Percentiles rank a stretch among this genome's conserved stretches.
Conservation (phyloP, 1,284 basidiomycete genomes). For the Irpex rosettiformis region DNA sequence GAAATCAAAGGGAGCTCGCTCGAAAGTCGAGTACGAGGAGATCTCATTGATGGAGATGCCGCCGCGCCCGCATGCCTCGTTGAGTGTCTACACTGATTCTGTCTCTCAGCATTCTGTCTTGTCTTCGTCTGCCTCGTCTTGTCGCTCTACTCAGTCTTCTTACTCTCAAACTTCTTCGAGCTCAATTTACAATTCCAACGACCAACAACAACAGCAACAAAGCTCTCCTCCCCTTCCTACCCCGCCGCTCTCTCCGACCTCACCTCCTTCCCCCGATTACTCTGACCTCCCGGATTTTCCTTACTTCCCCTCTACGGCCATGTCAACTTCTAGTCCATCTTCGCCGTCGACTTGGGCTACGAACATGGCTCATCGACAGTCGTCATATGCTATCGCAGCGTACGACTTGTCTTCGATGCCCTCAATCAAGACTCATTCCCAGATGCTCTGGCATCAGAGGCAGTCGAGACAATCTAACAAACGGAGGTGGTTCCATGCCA, state of each 20-base stretch:
- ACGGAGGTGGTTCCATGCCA: neutral
- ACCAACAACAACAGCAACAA: neutral
- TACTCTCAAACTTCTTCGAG: neutral
- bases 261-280: conserved; percentile 2
- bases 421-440: neutral
- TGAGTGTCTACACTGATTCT: conserved; percentile 1
- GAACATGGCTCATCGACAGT: neutral
- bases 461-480: neutral
- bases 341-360: neutral
- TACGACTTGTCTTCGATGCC: neutral
- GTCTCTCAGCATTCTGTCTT: conserved; percentile 1
- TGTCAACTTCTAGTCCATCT: neutral
- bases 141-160: neutral
- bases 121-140: conserved; percentile 3
- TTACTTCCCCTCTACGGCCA: neutral
- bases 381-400: neutral
- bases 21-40: too few species aligned
- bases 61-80: conserved; percentile 1
- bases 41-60: conserved; percentile 7
- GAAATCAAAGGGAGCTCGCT: too few species aligned
- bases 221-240: too few species aligned
- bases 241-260: neutral
- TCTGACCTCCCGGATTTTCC: neutral
- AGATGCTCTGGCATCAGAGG: neutral
- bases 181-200: conserved; percentile 6